phyloP scores from a whole-genome alignment of 345 rosid genomes.

The Lepidium africanum region DNA sequence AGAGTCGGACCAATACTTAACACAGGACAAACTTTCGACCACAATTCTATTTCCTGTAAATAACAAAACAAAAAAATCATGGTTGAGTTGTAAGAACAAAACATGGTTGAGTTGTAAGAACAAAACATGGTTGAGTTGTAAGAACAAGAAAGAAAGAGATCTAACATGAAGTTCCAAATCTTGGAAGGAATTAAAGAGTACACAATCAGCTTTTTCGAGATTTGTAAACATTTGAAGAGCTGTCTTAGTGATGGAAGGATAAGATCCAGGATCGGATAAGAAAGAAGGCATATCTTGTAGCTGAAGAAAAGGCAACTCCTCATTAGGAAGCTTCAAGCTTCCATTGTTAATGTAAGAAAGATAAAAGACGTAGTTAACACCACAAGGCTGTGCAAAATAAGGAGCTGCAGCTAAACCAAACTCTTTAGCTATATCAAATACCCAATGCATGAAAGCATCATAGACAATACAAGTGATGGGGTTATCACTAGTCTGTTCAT shows the following conservation, averaged over 20 bases:
- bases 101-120: not conserved
- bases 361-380: no score
- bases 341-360: no score
- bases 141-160: not conserved
- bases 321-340: no score
- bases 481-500: conserved; percentile 19
- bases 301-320: no score
- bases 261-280: conserved; percentile 25
- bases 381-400: no score
- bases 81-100: not conserved
- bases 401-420: no score
- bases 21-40: conserved; percentile 33
- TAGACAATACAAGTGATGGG: conserved; percentile 50
- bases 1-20: conserved; percentile 48
- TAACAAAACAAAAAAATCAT: not conserved
- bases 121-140: no score
- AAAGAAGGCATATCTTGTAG: conserved; percentile 4
- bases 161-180: conserved; percentile 40
- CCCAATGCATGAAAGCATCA: no score
- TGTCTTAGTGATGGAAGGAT: conserved; percentile 37
- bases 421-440: no score
- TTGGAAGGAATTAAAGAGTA: conserved; percentile 37
- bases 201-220: conserved; percentile 29
- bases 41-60: conserved; percentile 29
- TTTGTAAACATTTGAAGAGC: conserved; percentile 35